Evolutionary conservation across 2,329 filamentous ascomycete genomes (phyloP).

Genomic region (Diaporthe aspalathi): DNA sequence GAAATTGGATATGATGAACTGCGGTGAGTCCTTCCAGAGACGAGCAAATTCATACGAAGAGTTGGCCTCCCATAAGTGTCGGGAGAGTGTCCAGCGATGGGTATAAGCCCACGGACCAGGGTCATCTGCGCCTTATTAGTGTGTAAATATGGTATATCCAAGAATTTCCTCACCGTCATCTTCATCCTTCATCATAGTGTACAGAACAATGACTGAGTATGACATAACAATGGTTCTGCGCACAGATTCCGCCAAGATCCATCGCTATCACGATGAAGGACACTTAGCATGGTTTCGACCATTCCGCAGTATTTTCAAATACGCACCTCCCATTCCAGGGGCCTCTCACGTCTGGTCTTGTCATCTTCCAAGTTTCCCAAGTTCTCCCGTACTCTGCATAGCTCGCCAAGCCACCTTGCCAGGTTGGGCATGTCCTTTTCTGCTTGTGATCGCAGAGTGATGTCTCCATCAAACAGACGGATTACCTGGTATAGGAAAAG

Average conservation of each 20-base stretch:
- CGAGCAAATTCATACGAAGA: neutral
- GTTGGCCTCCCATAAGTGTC: neutral
- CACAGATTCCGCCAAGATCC: constrained; percentile 50
- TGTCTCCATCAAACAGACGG: neutral
- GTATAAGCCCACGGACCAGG: constrained; percentile 3
- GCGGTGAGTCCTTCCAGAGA: neutral
- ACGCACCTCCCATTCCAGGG: neutral
- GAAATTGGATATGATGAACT: constrained; percentile 7
- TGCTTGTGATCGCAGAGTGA: constrained; percentile 5
- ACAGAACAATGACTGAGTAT: constrained; percentile 46
- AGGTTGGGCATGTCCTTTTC: constrained; percentile 6
- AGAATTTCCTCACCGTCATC: neutral
- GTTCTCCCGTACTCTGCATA: constrained; percentile 11
- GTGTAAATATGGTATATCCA: rapidly evolving
- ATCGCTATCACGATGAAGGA: constrained; percentile 42
- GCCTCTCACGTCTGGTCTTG: neutral
- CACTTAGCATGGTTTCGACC: neutral
- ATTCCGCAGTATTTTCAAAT: no score
- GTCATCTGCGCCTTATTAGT: neutral
- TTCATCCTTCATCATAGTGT: constrained; percentile 43
- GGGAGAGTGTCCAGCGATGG: neutral
- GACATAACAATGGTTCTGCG: constrained; percentile 49
- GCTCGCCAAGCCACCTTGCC: neutral
- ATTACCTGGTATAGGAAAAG: constrained; percentile 8
- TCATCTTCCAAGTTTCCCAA: constrained; percentile 28